phyloP scores from a whole-genome alignment of 306 rosid species.

The Oemleria cerasiformis region DNA sequence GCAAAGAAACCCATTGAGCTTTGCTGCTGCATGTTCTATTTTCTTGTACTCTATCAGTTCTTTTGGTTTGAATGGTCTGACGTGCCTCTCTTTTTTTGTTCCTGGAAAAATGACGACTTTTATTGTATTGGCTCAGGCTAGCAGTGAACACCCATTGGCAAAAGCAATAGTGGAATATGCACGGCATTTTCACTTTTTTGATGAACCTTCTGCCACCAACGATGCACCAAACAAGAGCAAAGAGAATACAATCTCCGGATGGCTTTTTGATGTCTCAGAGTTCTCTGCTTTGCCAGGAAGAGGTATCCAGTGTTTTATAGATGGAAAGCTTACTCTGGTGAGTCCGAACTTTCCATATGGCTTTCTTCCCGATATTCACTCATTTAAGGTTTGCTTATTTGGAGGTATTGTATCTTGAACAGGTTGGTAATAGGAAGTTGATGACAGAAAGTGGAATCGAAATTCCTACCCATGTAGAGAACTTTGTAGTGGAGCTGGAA shows the following conservation, averaged over 20 bases:
- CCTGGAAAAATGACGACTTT: background rate
- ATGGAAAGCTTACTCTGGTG: slow-evolving; percentile 71
- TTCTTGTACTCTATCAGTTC: background rate
- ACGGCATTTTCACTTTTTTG: slow-evolving; percentile 88
- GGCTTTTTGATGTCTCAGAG: slow-evolving; percentile 81
- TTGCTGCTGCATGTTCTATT: background rate
- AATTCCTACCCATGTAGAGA: slow-evolving; percentile 68
- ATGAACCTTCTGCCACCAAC: slow-evolving; percentile 50
- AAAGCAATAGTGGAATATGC: slow-evolving; percentile 90
- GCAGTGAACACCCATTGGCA: slow-evolving; percentile 96
- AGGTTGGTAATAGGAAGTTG: slow-evolving; percentile 93
- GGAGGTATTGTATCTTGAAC: slow-evolving; percentile 27
- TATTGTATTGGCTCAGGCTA: slow-evolving; percentile 51
- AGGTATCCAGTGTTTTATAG: slow-evolving; percentile 68
- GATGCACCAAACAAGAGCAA: slow-evolving; percentile 39
- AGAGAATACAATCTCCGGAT: slow-evolving; percentile 43
- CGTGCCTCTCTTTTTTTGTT: background rate
- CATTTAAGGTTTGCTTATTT: slow-evolving; percentile 30
- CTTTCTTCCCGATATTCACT: background rate
- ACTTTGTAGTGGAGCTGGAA: slow-evolving; percentile 73
- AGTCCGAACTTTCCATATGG: slow-evolving; percentile 12
- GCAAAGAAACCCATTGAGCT: background rate
- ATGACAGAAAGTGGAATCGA: slow-evolving; percentile 71
- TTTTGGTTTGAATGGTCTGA: background rate
- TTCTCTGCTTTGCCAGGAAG: slow-evolving; percentile 85